Percentiles rank a stretch among this genome's conserved stretches.
Evolutionary conservation across 2,329 filamentous ascomycete species (phyloP).

Genomic region (Alternaria panax): DNA sequence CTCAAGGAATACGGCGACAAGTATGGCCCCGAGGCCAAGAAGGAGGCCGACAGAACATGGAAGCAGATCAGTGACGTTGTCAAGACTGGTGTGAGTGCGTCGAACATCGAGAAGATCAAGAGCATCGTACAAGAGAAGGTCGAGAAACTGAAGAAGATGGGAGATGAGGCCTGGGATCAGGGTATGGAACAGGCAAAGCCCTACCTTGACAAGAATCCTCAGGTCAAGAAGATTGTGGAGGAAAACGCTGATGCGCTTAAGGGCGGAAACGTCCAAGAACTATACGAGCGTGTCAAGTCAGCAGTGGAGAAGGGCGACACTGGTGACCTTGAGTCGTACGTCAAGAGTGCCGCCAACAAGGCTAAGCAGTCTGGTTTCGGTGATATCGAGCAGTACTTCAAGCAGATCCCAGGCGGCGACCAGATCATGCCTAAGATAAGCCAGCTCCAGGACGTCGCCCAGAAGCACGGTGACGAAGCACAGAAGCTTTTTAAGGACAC

Average conservation of each 20-base stretch:
- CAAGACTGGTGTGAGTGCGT: conserved; percentile 65
- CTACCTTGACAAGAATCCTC: conserved; percentile 76
- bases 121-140: conserved; percentile 74
- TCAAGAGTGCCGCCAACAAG: conserved; percentile 66
- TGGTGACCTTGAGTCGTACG: conserved; percentile 66
- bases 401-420: conserved; percentile 69
- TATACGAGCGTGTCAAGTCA: conserved; percentile 69
- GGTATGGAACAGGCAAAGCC: conserved; percentile 74
- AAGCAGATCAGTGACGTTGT: conserved; percentile 69
- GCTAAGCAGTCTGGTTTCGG: conserved; percentile 61
- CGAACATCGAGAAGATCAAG: conserved; percentile 63
- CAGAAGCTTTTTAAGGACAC: conserved; percentile 73
- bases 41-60: conserved; percentile 77
- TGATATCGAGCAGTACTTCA: conserved; percentile 67
- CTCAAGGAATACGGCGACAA: conserved; percentile 73
- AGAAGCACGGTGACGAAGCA: conserved; percentile 73
- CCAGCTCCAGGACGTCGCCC: conserved; percentile 68
- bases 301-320: conserved; percentile 68
- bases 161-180: conserved; percentile 76
- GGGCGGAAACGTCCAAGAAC: conserved; percentile 68
- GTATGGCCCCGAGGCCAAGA: conserved; percentile 78
- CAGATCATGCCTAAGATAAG: conserved; percentile 72
- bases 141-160: conserved; percentile 70
- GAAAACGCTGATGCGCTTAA: conserved; percentile 73
- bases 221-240: conserved; percentile 75